These are phyloP conservation scores for Medakamo hakoo DNA, from an alignment of 139 green algal species.

Conservation along the genomic window DNA sequence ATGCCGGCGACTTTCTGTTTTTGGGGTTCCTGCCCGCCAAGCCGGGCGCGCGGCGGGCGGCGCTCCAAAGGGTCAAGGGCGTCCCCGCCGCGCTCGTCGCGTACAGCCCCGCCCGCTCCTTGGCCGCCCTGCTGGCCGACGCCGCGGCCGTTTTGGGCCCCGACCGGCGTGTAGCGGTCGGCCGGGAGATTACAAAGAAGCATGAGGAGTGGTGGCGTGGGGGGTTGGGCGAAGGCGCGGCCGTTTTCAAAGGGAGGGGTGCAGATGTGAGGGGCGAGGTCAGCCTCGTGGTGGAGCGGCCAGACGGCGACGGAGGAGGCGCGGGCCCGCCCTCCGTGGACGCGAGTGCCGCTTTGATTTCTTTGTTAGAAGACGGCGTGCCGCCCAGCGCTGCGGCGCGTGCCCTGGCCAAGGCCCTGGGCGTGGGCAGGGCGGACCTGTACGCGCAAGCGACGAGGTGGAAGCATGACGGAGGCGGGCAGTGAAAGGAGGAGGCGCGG, in stretches of 20 bases:
- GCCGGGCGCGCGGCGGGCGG: constrained; percentile 14
- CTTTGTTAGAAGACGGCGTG: background rate
- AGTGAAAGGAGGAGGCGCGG: too few species aligned
- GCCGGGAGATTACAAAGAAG: constrained; percentile 76
- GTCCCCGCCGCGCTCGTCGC: background rate
- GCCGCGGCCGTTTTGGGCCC: constrained; percentile 35
- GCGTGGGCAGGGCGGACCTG: background rate
- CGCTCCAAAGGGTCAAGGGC: constrained; percentile 20
- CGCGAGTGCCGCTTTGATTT: background rate
- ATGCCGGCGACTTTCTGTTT: constrained; percentile 49
- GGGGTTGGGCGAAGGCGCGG: constrained; percentile 14
- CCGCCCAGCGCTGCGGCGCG: too few species aligned
- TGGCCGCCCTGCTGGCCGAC: constrained; percentile 40
- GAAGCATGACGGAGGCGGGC: too few species aligned
- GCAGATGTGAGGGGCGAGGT: constrained; percentile 35
- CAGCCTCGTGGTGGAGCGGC: constrained; percentile 35
- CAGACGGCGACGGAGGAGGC: background rate
- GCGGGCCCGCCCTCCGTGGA: too few species aligned
- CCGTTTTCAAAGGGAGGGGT: constrained; percentile 3
- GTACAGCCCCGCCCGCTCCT: background rate
- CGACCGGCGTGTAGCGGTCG: constrained; percentile 41
- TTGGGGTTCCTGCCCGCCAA: constrained; percentile 72
- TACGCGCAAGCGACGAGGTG: background rate
- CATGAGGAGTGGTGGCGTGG: constrained; percentile 68
- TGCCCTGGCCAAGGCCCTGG: background rate